A percentile compares a stretch with the other conserved stretches of the same genome.
Evolutionary conservation across 2,329 filamentous ascomycete species (phyloP).

Genomic region (Lasiodiplodia theobromae): DNA sequence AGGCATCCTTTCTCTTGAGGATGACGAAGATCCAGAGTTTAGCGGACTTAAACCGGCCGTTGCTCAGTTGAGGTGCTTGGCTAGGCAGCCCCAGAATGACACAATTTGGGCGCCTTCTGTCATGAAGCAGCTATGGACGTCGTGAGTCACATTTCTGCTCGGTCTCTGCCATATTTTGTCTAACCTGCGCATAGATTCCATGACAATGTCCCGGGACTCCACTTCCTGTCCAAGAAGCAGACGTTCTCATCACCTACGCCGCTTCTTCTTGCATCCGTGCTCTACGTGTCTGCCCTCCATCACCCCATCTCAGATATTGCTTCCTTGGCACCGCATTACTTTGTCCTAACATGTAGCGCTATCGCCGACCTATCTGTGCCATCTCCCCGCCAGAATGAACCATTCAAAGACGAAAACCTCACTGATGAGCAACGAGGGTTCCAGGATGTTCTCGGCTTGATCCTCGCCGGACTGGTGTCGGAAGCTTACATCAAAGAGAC

Average conservation of each 20-base stretch:
- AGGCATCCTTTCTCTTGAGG: conserved; percentile 31
- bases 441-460: conserved; percentile 52
- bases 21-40: conserved; percentile 34
- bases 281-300: conserved; percentile 50
- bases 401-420: conserved; percentile 32
- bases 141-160: conserved; percentile 34
- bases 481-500: conserved; percentile 54
- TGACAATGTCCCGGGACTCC: conserved; percentile 54
- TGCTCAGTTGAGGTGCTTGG: conserved; percentile 39
- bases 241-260: conserved; percentile 53
- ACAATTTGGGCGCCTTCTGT: conserved; percentile 44
- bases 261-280: conserved; percentile 53
- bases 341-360: conserved; percentile 47
- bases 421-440: conserved; percentile 51
- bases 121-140: conserved; percentile 47
- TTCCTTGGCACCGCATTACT: conserved; percentile 49
- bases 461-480: conserved; percentile 51
- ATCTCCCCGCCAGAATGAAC: conserved; percentile 31
- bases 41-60: conserved; percentile 43
- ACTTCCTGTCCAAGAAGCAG: conserved; percentile 54
- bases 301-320: conserved; percentile 45
- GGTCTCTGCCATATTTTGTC: not conserved
- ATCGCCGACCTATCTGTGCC: conserved; percentile 53
- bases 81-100: conserved; percentile 34
- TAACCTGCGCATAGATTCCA: conserved; percentile 48